A percentile compares a stretch with the other conserved stretches of the same genome.
These are phyloP conservation scores for Hanseniaspora uvarum DNA, from an alignment of 1,139 yeast genomes.

Conservation along the genomic window DNA sequence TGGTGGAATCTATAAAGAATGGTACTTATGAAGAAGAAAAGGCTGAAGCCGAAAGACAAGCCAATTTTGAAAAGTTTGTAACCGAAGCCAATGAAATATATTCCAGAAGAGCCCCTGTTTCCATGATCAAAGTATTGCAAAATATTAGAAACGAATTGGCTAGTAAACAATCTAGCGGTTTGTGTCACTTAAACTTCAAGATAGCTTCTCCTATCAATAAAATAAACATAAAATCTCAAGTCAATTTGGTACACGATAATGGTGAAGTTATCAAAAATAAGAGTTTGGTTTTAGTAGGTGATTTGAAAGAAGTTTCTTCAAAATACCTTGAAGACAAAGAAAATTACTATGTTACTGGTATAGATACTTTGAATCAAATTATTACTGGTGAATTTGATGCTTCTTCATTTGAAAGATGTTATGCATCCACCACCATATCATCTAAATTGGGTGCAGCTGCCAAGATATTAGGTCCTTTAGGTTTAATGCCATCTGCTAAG, in stretches of 20 bases:
- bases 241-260: conserved; percentile 7
- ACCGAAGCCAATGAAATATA: conserved; percentile 1
- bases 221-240: not conserved
- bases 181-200: not conserved
- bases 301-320: conserved; percentile 41
- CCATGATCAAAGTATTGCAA: conserved; percentile 44
- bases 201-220: not conserved
- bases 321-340: conserved; percentile 50
- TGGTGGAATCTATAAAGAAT: conserved; percentile 15
- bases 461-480: conserved; percentile 74
- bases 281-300: conserved; percentile 57
- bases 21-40: conserved; percentile 14
- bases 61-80: not conserved
- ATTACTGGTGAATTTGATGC: conserved; percentile 50
- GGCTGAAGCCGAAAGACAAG: not conserved
- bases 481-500: conserved; percentile 78
- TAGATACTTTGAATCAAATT: conserved; percentile 56
- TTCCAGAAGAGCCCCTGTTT: not conserved
- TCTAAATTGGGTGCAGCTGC: conserved; percentile 47
- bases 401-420: conserved; percentile 41
- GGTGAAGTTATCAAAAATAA: conserved; percentile 24
- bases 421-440: conserved; percentile 74
- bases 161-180: not conserved
- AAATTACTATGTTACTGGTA: conserved; percentile 55
- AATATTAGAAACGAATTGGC: conserved; percentile 32